A percentile compares a stretch with the other conserved stretches of the same genome.
Conservation (phyloP, 2,329 filamentous ascomycete species). For the Polychaeton citri region DNA sequence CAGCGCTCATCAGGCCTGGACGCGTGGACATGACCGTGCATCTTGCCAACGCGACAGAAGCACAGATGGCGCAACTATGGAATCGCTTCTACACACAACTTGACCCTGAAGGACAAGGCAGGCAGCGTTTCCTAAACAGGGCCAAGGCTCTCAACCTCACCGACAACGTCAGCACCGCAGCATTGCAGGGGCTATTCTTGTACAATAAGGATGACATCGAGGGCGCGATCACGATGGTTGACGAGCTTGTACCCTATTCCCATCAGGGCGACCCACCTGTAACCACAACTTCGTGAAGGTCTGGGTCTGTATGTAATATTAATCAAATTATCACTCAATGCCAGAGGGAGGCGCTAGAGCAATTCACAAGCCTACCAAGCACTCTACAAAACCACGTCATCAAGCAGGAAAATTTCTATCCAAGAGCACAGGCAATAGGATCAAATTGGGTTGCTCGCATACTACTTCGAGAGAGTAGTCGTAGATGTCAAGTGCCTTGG, state of each 20-base stretch:
- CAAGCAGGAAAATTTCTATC: no score
- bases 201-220: conserved; percentile 88
- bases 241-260: conserved; percentile 10
- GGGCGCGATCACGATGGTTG: conserved; percentile 52
- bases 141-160: conserved; percentile 61
- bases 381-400: no score
- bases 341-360: no score
- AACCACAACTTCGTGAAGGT: no score
- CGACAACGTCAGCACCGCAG: conserved; percentile 66
- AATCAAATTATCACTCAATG: no score
- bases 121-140: conserved; percentile 55
- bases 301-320: no score
- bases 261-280: background rate
- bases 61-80: conserved; percentile 82
- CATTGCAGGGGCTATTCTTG: conserved; percentile 84
- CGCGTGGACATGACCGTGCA: conserved; percentile 87
- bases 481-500: no score
- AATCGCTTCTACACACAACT: conserved; percentile 85
- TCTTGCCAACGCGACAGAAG: conserved; percentile 73
- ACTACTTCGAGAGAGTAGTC: no score
- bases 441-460: no score
- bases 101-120: conserved; percentile 50
- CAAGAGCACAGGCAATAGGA: no score
- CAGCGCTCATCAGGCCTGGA: conserved; percentile 78
- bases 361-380: no score